Evolutionary conservation across 345 rosid species (phyloP), one percentile per base, ranked within the genome.

Genomic region (Eucalyptus grandis): DNA sequence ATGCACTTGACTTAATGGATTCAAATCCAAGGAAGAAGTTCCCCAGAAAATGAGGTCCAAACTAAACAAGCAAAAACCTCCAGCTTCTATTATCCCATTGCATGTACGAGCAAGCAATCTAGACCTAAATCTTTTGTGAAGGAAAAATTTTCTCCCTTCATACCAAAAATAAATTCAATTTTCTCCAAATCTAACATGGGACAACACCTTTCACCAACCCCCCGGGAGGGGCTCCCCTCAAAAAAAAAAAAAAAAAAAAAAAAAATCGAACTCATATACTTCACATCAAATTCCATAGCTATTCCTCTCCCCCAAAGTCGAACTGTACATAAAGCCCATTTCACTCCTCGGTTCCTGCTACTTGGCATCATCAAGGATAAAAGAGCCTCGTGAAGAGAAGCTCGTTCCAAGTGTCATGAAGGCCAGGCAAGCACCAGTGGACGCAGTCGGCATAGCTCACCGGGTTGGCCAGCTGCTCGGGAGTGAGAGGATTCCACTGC

Each of bases 401-500:
- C 90, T 98, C 99, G 19, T 98, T 98, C 99, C 99, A 97, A 1
- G 97, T 96, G 88, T 98, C 99, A 15, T 98, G 99, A 56, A 98
- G 89, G 16, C 99, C 99, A 2, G 99, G 99, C 47, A 98, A 97
- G 88, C 99, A 98, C 99, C 99, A 98, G 77, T 98, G 99, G 89
- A 98, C 96, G 89, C 99, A 98, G 90, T 98, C 99, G 4, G 99
- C 99, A 16, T 93, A 98, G 4, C 95, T 97, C 49, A 94, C 93
- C 0, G 98, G 99, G 87, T 98, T 95, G 14, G 97, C 98, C 91
- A 95, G 90, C 87, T 98, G 99, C 62, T 95, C 96, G 7, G 95
- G 93, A 3, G 98, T 94, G 47, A 97, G 90, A 92, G 95, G 92
- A 89, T 97, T 96, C 90, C 99, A 99, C 91, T 98, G 97, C 8